A percentile compares a stretch with the other conserved stretches of the same genome.
These are phyloP conservation scores for Sporobolomyces pararoseus DNA, from an alignment of 768 basidiomycete genomes.

Conservation along the genomic window DNA sequence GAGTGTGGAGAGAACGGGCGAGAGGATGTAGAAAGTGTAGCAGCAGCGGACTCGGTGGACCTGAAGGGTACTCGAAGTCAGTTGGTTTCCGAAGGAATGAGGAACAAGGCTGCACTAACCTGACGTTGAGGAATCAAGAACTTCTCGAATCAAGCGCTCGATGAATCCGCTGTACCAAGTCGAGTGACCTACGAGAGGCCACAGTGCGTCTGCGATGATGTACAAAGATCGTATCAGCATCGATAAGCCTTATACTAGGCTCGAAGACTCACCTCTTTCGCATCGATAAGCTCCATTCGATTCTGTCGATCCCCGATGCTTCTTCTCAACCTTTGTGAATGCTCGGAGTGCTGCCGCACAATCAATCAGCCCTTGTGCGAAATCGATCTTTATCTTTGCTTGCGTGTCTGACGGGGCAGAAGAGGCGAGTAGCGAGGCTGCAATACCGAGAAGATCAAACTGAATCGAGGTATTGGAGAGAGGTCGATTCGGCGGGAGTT, in stretches of 20 bases:
- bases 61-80: background rate
- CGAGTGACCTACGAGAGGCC: conserved; percentile 14
- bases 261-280: conserved; percentile 7
- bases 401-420: background rate
- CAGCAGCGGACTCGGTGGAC: background rate
- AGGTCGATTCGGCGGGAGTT: background rate
- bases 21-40: conserved; percentile 9
- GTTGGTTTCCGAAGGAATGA: background rate
- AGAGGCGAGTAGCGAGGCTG: background rate
- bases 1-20: background rate
- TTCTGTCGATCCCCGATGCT: background rate
- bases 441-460: conserved; percentile 6
- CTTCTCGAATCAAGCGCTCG: conserved; percentile 4
- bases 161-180: background rate
- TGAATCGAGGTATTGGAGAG: conserved; percentile 1
- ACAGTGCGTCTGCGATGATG: conserved; percentile 15
- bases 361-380: background rate
- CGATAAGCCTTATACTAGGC: background rate
- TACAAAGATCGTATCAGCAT: too few species aligned
- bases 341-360: background rate
- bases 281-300: background rate
- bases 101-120: background rate
- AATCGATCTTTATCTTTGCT: background rate
- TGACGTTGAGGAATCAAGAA: background rate
- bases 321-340: conserved; percentile 7